A percentile compares a stretch with the other conserved stretches of the same genome.
These are phyloP conservation scores for Grosmannia serpens DNA, from an alignment of 2,329 filamentous ascomycete species.

Conservation along the genomic window DNA sequence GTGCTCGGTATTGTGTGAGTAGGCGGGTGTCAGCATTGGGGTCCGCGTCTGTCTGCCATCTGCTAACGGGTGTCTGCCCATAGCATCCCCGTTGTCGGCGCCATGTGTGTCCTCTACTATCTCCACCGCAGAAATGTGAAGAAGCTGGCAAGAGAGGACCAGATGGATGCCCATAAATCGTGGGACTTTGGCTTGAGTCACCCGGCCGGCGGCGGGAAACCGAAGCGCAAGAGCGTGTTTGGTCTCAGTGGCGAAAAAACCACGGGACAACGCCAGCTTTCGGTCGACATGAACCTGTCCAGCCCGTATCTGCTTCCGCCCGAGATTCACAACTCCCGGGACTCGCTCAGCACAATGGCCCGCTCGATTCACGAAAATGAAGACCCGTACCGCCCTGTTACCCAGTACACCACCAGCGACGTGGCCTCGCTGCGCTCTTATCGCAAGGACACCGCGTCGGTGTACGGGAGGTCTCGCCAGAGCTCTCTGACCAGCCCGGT, in stretches of 20 bases:
- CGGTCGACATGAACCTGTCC: slow-evolving; percentile 62
- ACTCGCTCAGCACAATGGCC: slow-evolving; percentile 79
- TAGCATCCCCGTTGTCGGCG: slow-evolving; percentile 65
- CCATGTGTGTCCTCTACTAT: slow-evolving; percentile 56
- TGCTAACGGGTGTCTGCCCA: slow-evolving; percentile 6
- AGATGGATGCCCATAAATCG: slow-evolving; percentile 75
- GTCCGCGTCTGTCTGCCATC: background rate
- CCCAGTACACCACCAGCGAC: slow-evolving; percentile 45
- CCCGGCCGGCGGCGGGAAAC: slow-evolving; percentile 20
- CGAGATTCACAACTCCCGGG: slow-evolving; percentile 63
- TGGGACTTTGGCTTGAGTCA: slow-evolving; percentile 78
- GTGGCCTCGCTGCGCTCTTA: slow-evolving; percentile 44
- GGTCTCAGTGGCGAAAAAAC: slow-evolving; percentile 42
- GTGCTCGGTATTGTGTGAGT: slow-evolving; percentile 61
- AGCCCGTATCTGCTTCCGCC: slow-evolving; percentile 93
- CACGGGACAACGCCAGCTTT: slow-evolving; percentile 41
- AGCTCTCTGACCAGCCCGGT: background rate
- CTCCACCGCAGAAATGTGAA: slow-evolving; percentile 69
- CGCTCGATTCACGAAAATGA: slow-evolving; percentile 62
- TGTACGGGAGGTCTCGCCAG: slow-evolving; percentile 28
- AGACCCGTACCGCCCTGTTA: slow-evolving; percentile 68
- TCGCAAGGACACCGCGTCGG: slow-evolving; percentile 31
- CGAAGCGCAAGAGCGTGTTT: slow-evolving; percentile 32
- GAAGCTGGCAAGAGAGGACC: slow-evolving; percentile 65
- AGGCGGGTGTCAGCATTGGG: background rate